These are phyloP conservation scores for Neurospora hispaniola DNA, from an alignment of 495 filamentous ascomycete genomes.

Conservation along the genomic window DNA sequence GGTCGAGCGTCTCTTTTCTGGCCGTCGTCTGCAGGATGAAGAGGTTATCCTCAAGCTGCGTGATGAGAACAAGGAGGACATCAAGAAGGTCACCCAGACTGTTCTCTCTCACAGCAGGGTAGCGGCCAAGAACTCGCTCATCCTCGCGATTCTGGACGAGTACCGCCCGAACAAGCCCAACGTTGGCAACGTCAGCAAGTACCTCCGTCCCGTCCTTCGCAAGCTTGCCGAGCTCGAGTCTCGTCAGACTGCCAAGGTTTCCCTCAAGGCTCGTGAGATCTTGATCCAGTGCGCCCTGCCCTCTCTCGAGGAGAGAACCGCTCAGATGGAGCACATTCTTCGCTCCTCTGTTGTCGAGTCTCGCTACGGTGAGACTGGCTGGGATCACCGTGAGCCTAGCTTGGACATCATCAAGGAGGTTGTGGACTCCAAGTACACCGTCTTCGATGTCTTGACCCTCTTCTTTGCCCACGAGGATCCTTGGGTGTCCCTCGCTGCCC, in stretches of 20 bases:
- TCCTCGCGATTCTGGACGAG: conserved; percentile 84
- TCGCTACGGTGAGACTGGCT: conserved; percentile 91
- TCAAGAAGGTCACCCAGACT: conserved; percentile 66
- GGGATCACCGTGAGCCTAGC: conserved; percentile 89
- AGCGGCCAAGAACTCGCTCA: conserved; percentile 85
- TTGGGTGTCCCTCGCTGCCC: conserved; percentile 87
- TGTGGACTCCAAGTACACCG: conserved; percentile 94
- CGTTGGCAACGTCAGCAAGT: conserved; percentile 74
- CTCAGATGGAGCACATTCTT: conserved; percentile 98
- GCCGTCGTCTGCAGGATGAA: conserved; percentile 75
- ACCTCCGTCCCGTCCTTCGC: conserved; percentile 73
- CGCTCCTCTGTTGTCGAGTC: conserved; percentile 95
- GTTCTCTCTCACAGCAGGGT: conserved; percentile 91
- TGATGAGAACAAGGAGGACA: conserved; percentile 92
- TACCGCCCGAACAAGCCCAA: conserved; percentile 92
- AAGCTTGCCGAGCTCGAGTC: conserved; percentile 86
- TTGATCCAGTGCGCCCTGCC: conserved; percentile 95
- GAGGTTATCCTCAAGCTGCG: conserved; percentile 89
- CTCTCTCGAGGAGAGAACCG: conserved; percentile 84
- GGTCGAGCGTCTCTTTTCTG: conserved; percentile 79
- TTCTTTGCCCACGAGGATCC: conserved; percentile 93
- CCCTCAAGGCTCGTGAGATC: conserved; percentile 91
- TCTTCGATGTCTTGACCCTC: conserved; percentile 87
- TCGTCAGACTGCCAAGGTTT: conserved; percentile 84
- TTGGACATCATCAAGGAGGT: conserved; percentile 87